Conservation (phyloP, 2,329 filamentous ascomycete species). For the Tolypocladium paradoxum region DNA sequence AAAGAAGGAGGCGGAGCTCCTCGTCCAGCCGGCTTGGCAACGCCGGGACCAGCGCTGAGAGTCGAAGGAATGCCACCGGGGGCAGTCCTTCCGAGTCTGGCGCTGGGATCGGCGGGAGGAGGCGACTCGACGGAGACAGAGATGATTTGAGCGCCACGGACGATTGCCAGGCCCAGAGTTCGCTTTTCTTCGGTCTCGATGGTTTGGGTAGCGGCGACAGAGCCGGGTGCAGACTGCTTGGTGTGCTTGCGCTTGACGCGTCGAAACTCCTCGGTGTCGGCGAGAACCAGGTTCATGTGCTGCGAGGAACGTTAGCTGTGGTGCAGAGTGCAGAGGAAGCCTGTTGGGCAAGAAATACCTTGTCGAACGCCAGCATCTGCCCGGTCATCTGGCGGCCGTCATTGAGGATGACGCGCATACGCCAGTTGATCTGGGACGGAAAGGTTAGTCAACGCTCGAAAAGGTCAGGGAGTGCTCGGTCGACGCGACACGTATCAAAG, state of each 20-base stretch:
- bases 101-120: conserved; percentile 84
- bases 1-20: conserved; percentile 65
- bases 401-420: conserved; percentile 92
- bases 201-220: conserved; percentile 47
- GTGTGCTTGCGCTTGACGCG: conserved; percentile 76
- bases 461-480: neutral
- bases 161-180: conserved; percentile 87
- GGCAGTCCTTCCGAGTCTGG: conserved; percentile 70
- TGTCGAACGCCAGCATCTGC: conserved; percentile 97
- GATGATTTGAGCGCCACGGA: conserved; percentile 89
- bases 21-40: conserved; percentile 82
- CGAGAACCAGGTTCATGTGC: conserved; percentile 99
- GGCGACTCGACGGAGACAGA: conserved; percentile 93
- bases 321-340: neutral
- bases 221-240: conserved; percentile 57
- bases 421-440: conserved; percentile 82
- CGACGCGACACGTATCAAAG: conserved; percentile 8
- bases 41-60: conserved; percentile 74
- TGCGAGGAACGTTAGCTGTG: conserved; percentile 23
- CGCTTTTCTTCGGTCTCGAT: conserved; percentile 94
- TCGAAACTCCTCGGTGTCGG: conserved; percentile 96
- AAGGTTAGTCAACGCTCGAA: conserved; percentile 1
- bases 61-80: conserved; percentile 59
- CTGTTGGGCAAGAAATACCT: conserved; percentile 42
- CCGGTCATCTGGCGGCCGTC: conserved; percentile 95